These are phyloP conservation scores for Irineochytrium annulatum DNA, from an alignment of 192 early-diverging fungal species.

Conservation along the genomic window DNA sequence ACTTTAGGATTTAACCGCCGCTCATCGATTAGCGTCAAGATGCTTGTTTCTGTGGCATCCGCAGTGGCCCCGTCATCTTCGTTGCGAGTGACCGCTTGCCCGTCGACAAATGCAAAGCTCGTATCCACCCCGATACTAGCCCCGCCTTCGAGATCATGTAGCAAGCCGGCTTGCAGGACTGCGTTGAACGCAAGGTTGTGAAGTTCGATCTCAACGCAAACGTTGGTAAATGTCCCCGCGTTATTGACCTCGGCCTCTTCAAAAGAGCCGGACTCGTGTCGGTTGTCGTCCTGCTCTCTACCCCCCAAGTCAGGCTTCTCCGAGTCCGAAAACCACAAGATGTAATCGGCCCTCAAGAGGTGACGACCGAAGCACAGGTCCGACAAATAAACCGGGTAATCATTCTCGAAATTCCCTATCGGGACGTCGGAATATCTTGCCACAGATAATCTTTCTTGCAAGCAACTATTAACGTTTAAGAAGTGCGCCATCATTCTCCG, in stretches of 20 bases:
- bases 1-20: conserved; percentile 43
- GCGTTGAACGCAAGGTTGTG: conserved; percentile 79
- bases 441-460: conserved; percentile 68
- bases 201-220: conserved; percentile 82
- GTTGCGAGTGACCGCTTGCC: conserved; percentile 36
- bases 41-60: no score
- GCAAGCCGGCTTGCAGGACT: conserved; percentile 70
- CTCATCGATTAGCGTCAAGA: no score
- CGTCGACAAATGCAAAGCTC: conserved; percentile 51
- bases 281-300: conserved; percentile 73
- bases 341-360: conserved; percentile 70
- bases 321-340: conserved; percentile 87
- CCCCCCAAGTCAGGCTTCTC: conserved; percentile 85
- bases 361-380: conserved; percentile 83
- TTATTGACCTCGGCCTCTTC: conserved; percentile 71
- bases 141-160: no score
- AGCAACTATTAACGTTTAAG: conserved; percentile 67
- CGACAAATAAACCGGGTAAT: conserved; percentile 73
- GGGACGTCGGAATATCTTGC: conserved; percentile 83
- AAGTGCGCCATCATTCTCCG: conserved; percentile 75
- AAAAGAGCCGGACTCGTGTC: conserved; percentile 37
- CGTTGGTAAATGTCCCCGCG: conserved; percentile 71
- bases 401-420: conserved; percentile 81
- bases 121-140: conserved; percentile 3
- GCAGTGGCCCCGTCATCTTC: no score